A percentile compares a stretch with the other conserved stretches of the same genome.
phyloP scores from a whole-genome alignment of 164 flowering plant species.

The Hamamelis virginiana region DNA sequence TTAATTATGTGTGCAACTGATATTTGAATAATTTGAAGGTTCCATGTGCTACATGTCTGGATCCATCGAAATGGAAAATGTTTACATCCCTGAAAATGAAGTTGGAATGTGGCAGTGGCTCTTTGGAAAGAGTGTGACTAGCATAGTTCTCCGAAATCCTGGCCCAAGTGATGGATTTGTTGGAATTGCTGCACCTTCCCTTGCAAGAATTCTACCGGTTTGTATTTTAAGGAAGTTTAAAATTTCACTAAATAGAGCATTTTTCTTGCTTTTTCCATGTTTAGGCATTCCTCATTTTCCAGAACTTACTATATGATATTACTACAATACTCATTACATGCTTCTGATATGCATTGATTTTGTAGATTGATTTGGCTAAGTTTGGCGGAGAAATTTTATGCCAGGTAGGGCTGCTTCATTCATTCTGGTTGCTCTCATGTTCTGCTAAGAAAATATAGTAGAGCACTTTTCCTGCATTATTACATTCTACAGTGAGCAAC shows the following conservation, averaged over 20 bases:
- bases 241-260: not conserved
- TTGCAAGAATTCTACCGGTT: constrained; percentile 93
- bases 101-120: constrained; percentile 95
- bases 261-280: constrained; percentile 3
- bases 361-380: constrained; percentile 87
- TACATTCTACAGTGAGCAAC: not conserved
- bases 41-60: constrained; percentile 98
- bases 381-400: constrained; percentile 91
- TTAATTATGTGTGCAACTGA: constrained; percentile 8
- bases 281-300: not conserved
- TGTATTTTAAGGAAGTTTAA: constrained; percentile 21
- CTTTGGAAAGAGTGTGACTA: constrained; percentile 76
- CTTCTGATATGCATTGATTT: constrained; percentile 14
- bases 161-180: constrained; percentile 89
- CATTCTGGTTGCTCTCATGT: not conserved
- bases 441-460: not conserved
- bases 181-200: constrained; percentile 95
- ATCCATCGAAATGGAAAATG: constrained; percentile 82
- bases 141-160: constrained; percentile 64
- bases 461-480: not conserved
- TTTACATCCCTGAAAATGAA: constrained; percentile 82
- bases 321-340: not conserved
- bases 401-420: constrained; percentile 60
- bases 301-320: not conserved
- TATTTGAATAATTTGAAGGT: constrained; percentile 40